Percentiles rank a stretch among this genome's conserved stretches.
Conservation (phyloP, 2,329 filamentous ascomycete genomes). For the Fusarium sp. region DNA sequence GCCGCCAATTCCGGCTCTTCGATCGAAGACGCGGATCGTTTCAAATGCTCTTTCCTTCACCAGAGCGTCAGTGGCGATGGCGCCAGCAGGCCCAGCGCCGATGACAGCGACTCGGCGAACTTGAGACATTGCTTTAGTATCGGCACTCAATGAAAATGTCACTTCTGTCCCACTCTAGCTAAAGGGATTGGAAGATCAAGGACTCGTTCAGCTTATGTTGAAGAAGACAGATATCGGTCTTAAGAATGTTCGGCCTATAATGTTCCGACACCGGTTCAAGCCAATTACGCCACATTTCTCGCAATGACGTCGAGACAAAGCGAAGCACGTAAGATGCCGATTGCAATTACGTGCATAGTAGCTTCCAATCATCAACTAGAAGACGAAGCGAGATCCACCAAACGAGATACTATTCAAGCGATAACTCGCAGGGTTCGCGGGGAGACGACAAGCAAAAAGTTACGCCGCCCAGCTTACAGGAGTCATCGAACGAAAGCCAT, state of each 20-base stretch:
- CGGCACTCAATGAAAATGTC: background rate
- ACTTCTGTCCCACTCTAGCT: background rate
- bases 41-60: constrained; percentile 33
- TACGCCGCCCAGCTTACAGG: too few species aligned
- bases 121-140: background rate
- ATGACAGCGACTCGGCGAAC: constrained; percentile 27
- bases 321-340: constrained; percentile 4
- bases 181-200: background rate
- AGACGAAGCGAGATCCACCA: background rate
- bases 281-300: constrained; percentile 9
- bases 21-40: constrained; percentile 32
- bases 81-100: constrained; percentile 35
- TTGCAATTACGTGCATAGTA: background rate
- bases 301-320: constrained; percentile 1
- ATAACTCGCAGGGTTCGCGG: too few species aligned
- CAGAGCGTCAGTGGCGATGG: constrained; percentile 35
- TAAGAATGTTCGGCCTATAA: constrained; percentile 1
- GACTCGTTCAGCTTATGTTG: background rate
- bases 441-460: too few species aligned
- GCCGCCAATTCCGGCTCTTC: constrained; percentile 21
- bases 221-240: constrained; percentile 1
- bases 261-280: constrained; percentile 1
- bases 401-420: too few species aligned
- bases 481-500: too few species aligned
- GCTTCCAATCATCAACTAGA: background rate